A percentile compares a stretch with the other conserved stretches of the same genome.
These are phyloP conservation scores for Calonectria henricotiae DNA, from an alignment of 2,329 filamentous ascomycete species.

Conservation along the genomic window DNA sequence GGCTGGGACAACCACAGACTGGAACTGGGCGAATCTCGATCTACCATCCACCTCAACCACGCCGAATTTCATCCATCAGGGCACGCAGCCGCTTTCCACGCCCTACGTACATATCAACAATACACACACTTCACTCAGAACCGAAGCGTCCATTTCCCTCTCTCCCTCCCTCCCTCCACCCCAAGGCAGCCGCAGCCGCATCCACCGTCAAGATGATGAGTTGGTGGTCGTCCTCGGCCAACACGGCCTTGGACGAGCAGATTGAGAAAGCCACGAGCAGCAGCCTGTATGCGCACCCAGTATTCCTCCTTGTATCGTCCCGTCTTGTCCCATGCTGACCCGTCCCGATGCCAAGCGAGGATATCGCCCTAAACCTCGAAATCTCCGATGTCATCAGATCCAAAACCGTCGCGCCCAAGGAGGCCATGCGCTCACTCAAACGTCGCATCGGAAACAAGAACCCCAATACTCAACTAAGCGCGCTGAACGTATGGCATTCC, in stretches of 20 bases:
- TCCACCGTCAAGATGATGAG: conserved; percentile 77
- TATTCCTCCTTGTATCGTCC: conserved; percentile 6
- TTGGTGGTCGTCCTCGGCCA: conserved; percentile 95
- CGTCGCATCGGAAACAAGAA: conserved; percentile 97
- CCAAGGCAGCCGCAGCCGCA: conserved; percentile 19
- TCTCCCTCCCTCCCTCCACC: conserved; percentile 21
- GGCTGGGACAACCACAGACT: conserved; percentile 49
- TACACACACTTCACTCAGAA: conserved; percentile 21
- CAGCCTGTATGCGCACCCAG: conserved; percentile 78
- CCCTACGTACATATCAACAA: conserved; percentile 17
- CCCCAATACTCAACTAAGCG: conserved; percentile 94
- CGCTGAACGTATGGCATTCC: conserved; percentile 80
- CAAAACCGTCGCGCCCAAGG: conserved; percentile 96
- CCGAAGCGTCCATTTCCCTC: conserved; percentile 24
- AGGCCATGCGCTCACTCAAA: conserved; percentile 98
- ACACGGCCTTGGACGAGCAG: conserved; percentile 95
- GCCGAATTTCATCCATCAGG: conserved; percentile 36
- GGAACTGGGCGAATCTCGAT: conserved; percentile 46
- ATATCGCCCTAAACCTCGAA: conserved; percentile 97
- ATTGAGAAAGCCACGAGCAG: conserved; percentile 95
- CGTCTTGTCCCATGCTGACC: conserved; percentile 42
- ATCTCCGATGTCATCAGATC: conserved; percentile 98
- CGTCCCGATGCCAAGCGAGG: conserved; percentile 75
- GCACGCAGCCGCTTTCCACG: conserved; percentile 25
- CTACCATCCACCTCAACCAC: conserved; percentile 42